Evolutionary conservation across 495 filamentous ascomycete species (phyloP).

Genomic region (Xylaria palmicola): DNA sequence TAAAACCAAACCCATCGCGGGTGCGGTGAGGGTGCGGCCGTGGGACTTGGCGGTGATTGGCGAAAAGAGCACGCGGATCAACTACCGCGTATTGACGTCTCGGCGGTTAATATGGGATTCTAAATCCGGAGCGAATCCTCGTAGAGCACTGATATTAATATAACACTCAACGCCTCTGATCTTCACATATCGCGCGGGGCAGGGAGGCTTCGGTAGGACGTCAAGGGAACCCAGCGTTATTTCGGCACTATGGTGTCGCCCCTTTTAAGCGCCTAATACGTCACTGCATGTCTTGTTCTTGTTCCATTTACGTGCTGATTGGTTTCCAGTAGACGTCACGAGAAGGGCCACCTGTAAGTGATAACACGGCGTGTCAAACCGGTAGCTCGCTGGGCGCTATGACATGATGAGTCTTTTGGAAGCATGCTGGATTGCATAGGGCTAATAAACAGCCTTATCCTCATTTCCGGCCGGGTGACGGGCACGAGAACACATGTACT

Average conservation of each 20-base stretch:
- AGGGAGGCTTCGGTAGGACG: neutral
- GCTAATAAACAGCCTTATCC: neutral
- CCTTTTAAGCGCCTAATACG: slow-evolving; percentile 1
- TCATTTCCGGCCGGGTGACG: neutral
- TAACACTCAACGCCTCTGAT: slow-evolving; percentile 1
- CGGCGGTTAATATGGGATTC: slow-evolving; percentile 18
- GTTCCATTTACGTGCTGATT: neutral
- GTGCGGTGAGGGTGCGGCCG: slow-evolving; percentile 14
- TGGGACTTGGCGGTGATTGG: slow-evolving; percentile 15
- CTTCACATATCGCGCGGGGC: slow-evolving; percentile 6
- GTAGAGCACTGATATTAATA: slow-evolving; percentile 13
- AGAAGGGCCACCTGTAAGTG: neutral
- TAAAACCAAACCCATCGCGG: slow-evolving; percentile 17
- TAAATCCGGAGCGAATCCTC: slow-evolving; percentile 19
- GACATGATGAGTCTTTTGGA: neutral
- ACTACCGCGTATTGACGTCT: slow-evolving; percentile 15
- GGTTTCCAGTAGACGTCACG: slow-evolving; percentile 8
- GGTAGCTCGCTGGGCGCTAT: too few species aligned
- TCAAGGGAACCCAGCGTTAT: neutral
- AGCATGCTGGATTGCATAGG: neutral
- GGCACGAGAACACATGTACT: neutral
- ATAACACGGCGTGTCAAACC: neutral
- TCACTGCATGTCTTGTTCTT: neutral
- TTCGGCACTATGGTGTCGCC: slow-evolving; percentile 1
- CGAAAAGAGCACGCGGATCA: slow-evolving; percentile 4